Evolutionary conservation across 2,329 filamentous ascomycete genomes (phyloP).

Genomic region (Endoconidiophora polonica): DNA sequence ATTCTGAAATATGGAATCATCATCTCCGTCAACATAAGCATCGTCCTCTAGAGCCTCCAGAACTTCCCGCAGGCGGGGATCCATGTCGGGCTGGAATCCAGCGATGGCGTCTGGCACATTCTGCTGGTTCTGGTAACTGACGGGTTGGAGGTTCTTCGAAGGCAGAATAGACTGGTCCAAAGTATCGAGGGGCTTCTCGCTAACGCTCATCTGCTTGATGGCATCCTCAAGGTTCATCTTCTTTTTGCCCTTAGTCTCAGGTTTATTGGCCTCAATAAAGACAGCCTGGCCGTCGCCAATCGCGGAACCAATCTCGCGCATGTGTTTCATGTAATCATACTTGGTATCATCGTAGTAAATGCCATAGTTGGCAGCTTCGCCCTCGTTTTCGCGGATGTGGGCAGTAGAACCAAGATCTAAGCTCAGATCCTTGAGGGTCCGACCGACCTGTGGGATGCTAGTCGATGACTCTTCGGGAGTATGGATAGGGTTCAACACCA

Average conservation of each 20-base stretch:
- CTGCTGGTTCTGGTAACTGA: constrained; percentile 84
- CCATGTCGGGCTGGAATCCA: constrained; percentile 96
- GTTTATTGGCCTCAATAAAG: constrained; percentile 59
- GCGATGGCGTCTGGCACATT: constrained; percentile 79
- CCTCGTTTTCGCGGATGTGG: constrained; percentile 70
- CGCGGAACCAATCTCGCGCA: constrained; percentile 61
- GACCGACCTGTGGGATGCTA: constrained; percentile 18
- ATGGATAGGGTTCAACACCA: constrained; percentile 64
- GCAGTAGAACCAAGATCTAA: constrained; percentile 56
- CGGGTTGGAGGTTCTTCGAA: constrained; percentile 59
- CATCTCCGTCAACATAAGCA: constrained; percentile 70
- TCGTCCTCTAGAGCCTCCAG: constrained; percentile 91
- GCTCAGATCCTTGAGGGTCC: constrained; percentile 58
- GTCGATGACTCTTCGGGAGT: constrained; percentile 26
- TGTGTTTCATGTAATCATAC: constrained; percentile 99
- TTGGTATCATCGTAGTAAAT: constrained; percentile 88
- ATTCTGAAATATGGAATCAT: constrained; percentile 71
- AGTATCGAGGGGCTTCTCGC: constrained; percentile 37
- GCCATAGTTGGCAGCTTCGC: constrained; percentile 85
- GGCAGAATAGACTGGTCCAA: constrained; percentile 62
- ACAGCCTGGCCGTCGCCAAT: constrained; percentile 54
- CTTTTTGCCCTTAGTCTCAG: constrained; percentile 51
- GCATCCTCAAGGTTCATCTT: constrained; percentile 74
- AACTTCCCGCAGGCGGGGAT: constrained; percentile 76
- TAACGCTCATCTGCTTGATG: constrained; percentile 43